Conservation (phyloP, 805 yeast species). For the Suhomyces emberorum region DNA sequence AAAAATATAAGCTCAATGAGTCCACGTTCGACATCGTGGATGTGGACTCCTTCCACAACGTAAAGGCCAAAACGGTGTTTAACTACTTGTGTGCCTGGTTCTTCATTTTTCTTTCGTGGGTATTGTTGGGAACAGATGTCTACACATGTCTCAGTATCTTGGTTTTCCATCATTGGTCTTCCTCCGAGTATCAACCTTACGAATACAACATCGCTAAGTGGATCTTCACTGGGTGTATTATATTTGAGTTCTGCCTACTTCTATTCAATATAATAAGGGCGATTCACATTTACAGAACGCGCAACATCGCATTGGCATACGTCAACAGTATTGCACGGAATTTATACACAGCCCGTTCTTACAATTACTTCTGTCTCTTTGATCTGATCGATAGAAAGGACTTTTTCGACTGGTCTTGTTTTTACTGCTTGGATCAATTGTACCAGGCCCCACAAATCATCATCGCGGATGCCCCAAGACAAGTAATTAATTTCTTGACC, state of each 20-base stretch:
- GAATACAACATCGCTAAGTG: constrained; percentile 56
- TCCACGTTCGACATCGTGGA: constrained; percentile 51
- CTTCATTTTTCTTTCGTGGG: constrained; percentile 50
- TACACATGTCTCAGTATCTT: constrained; percentile 74
- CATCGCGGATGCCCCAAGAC: constrained; percentile 84
- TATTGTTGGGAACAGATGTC: constrained; percentile 62
- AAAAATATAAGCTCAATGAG: constrained; percentile 29
- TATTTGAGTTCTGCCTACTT: constrained; percentile 60
- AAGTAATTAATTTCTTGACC: constrained; percentile 76
- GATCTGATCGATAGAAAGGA: constrained; percentile 62
- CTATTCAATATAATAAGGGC: constrained; percentile 60
- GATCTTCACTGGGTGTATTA: constrained; percentile 79
- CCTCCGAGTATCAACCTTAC: constrained; percentile 43
- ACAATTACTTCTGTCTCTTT: constrained; percentile 69
- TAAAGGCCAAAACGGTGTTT: constrained; percentile 39
- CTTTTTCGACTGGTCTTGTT: constrained; percentile 63
- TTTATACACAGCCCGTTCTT: constrained; percentile 52
- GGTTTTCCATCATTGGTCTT: constrained; percentile 69
- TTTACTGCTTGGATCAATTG: constrained; percentile 61
- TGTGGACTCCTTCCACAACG: constrained; percentile 45
- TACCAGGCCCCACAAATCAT: constrained; percentile 60
- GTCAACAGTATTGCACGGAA: constrained; percentile 62
- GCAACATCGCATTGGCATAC: constrained; percentile 67
- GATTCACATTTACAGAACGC: constrained; percentile 51
- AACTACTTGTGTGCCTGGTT: constrained; percentile 44